Evolutionary conservation across 306 rosid species (phyloP).

Genomic region (Dicorynia guianensis): DNA sequence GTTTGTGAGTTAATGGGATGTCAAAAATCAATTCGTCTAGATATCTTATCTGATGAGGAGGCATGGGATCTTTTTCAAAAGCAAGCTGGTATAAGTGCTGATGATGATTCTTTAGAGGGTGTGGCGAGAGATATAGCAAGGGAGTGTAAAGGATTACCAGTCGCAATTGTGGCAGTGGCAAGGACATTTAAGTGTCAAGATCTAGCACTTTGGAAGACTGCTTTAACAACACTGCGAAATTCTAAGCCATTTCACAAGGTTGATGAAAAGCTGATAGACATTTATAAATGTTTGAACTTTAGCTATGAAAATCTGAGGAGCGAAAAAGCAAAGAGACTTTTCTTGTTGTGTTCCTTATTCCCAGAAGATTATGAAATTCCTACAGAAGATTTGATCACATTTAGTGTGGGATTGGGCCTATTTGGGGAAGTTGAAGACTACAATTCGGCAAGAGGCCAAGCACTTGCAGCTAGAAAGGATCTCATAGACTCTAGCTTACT

Average conservation of each 20-base stretch:
- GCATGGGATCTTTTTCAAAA: not conserved
- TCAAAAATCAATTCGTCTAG: not conserved
- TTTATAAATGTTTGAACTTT: slow-evolving; percentile 26
- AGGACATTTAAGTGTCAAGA: not conserved
- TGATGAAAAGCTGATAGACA: not conserved
- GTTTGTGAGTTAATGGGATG: not conserved
- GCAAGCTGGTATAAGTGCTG: not conserved
- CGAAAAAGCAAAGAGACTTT: slow-evolving; percentile 2
- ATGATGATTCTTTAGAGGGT: not conserved
- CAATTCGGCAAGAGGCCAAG: slow-evolving; percentile 8
- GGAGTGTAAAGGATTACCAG: slow-evolving; percentile 10
- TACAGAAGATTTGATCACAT: not conserved
- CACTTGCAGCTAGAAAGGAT: not conserved
- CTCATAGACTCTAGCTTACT: slow-evolving; percentile 34
- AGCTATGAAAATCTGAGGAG: slow-evolving; percentile 32
- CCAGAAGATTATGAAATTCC: slow-evolving; percentile 39
- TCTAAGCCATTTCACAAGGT: not conserved
- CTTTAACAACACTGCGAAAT: not conserved
- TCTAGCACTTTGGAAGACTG: not conserved
- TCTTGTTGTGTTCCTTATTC: slow-evolving; percentile 37
- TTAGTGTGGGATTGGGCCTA: slow-evolving; percentile 20
- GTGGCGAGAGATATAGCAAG: not conserved
- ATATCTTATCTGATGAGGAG: not conserved
- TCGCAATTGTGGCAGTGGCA: slow-evolving; percentile 19
- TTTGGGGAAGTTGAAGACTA: not conserved